phyloP scores from a whole-genome alignment of 495 filamentous ascomycete species.

The Talaromyces liani region DNA sequence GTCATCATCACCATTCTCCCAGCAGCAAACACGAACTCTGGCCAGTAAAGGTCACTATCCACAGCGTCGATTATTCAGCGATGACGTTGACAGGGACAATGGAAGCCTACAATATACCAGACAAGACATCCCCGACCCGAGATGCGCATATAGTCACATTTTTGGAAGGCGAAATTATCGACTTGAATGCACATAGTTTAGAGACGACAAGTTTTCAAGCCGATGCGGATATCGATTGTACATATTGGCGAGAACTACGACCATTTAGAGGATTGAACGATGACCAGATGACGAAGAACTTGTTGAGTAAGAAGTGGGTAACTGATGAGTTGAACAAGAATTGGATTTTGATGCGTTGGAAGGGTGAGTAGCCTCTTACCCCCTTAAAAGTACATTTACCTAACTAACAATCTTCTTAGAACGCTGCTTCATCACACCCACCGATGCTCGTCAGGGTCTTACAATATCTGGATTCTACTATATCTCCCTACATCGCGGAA shows the following conservation, averaged over 20 bases:
- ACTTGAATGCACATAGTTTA: constrained; percentile 60
- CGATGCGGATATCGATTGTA: constrained; percentile 52
- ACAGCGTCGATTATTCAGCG: constrained; percentile 53
- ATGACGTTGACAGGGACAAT: constrained; percentile 70
- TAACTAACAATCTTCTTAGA: constrained; percentile 27
- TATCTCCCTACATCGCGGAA: constrained; percentile 52
- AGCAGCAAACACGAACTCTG: constrained; percentile 49
- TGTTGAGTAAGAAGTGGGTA: constrained; percentile 52
- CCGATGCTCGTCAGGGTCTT: constrained; percentile 49
- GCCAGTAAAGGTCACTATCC: constrained; percentile 68
- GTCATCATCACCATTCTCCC: not conserved
- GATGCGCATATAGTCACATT: constrained; percentile 63
- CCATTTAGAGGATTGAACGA: constrained; percentile 55
- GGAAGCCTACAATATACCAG: constrained; percentile 72
- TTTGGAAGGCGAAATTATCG: constrained; percentile 71
- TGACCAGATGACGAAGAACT: constrained; percentile 48
- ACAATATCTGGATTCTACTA: constrained; percentile 77
- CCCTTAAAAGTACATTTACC: not conserved
- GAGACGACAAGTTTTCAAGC: constrained; percentile 62
- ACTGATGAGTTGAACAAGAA: constrained; percentile 43
- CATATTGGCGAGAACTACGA: constrained; percentile 64
- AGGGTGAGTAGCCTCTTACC: constrained; percentile 38
- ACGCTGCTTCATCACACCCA: constrained; percentile 63
- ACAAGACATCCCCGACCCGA: constrained; percentile 43
- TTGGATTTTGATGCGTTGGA: constrained; percentile 75